A percentile compares a stretch with the other conserved stretches of the same genome.
These are phyloP conservation scores for Holtermanniella nyarrowii DNA, from an alignment of 768 basidiomycete genomes.

Conservation along the genomic window DNA sequence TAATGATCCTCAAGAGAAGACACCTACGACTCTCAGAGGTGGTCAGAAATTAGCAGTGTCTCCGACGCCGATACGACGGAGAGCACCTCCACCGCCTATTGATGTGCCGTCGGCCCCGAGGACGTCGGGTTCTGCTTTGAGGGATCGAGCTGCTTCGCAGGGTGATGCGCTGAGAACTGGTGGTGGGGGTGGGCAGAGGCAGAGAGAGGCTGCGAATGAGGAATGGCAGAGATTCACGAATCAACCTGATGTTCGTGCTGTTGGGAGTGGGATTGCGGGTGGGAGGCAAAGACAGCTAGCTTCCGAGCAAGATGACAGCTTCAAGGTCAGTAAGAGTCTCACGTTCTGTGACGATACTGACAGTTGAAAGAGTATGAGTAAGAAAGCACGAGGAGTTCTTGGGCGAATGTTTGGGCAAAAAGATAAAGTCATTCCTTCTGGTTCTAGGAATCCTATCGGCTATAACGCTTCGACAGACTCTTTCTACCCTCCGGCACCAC, in stretches of 20 bases:
- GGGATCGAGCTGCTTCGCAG: background rate
- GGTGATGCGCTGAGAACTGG: background rate
- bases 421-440: background rate
- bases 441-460: slow-evolving; percentile 1
- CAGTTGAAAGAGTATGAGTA: slow-evolving; percentile 24
- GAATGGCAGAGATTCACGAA: slow-evolving; percentile 8
- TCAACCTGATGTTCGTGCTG: slow-evolving; percentile 5
- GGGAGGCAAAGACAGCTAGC: slow-evolving; percentile 13
- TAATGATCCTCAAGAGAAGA: too few relatives aligned
- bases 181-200: background rate
- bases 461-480: background rate
- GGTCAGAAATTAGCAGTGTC: slow-evolving; percentile 3
- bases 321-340: slow-evolving; percentile 18
- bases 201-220: slow-evolving; percentile 4
- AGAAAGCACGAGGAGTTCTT: slow-evolving; percentile 33
- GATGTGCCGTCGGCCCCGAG: too few relatives aligned
- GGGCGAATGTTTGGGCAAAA: slow-evolving; percentile 30
- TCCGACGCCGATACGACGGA: background rate
- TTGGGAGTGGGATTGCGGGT: slow-evolving; percentile 6
- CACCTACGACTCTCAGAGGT: too few relatives aligned
- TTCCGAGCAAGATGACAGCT: slow-evolving; percentile 14
- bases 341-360: background rate
- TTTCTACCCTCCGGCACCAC: background rate
- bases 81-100: too few relatives aligned
- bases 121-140: too few relatives aligned